Conservation (phyloP, 1,284 basidiomycete species). For the Phylloboletellus chloephorus region DNA sequence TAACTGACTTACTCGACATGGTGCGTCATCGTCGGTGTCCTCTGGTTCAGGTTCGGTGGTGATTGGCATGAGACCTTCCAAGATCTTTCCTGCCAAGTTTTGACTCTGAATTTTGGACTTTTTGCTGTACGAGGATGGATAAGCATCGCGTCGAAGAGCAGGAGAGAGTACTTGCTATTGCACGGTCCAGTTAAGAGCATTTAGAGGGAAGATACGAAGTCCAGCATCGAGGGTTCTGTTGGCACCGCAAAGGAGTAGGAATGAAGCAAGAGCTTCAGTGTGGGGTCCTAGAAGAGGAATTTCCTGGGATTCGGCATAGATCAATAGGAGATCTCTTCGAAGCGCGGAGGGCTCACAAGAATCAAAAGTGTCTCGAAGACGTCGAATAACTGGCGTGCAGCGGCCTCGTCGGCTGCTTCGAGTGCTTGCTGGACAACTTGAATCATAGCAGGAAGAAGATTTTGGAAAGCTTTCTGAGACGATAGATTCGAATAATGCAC, state of each 20-base stretch:
- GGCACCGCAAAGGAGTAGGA: slow-evolving; percentile 82
- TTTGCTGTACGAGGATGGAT: slow-evolving; percentile 56
- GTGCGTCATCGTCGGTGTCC: slow-evolving; percentile 87
- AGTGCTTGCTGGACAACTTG: slow-evolving; percentile 85
- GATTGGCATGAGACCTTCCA: slow-evolving; percentile 91
- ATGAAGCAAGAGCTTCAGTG: slow-evolving; percentile 84
- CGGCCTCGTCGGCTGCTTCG: slow-evolving; percentile 76
- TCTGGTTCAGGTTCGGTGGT: slow-evolving; percentile 86
- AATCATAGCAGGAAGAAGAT: slow-evolving; percentile 86
- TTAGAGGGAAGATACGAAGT: slow-evolving; percentile 87
- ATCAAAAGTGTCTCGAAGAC: slow-evolving; percentile 95
- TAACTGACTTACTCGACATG: slow-evolving; percentile 68
- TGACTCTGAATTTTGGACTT: slow-evolving; percentile 92
- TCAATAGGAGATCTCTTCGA: slow-evolving; percentile 7
- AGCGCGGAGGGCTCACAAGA: slow-evolving; percentile 47
- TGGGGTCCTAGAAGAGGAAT: slow-evolving; percentile 88
- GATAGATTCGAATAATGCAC: slow-evolving; percentile 2
- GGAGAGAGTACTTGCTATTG: slow-evolving; percentile 58
- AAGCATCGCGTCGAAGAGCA: background rate
- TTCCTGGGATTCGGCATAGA: slow-evolving; percentile 52
- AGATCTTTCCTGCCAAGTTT: slow-evolving; percentile 80
- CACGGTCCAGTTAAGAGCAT: slow-evolving; percentile 94
- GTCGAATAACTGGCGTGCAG: slow-evolving; percentile 89
- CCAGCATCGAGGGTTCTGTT: slow-evolving; percentile 78
- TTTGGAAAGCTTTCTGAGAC: slow-evolving; percentile 80